phyloP scores from a whole-genome alignment of 345 rosid genomes.

The Turritis glabra region DNA sequence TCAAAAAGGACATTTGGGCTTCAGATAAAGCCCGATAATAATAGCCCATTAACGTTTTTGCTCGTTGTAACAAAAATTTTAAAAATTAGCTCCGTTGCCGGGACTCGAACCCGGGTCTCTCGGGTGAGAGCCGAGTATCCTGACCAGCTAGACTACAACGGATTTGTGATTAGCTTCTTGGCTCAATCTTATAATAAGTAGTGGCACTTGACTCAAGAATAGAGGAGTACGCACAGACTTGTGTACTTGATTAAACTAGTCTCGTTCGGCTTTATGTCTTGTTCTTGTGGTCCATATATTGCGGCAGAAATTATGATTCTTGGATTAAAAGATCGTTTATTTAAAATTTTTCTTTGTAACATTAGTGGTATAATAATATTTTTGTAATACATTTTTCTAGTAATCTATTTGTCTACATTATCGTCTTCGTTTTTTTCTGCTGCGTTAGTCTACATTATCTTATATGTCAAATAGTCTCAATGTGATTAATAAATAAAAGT shows the following conservation, averaged over 20 bases:
- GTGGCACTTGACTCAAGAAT: not conserved
- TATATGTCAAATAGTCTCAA: not conserved
- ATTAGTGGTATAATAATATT: not conserved
- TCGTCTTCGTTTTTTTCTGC: not conserved
- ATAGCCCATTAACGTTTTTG: too few species aligned
- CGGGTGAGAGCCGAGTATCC: conserved; percentile 79
- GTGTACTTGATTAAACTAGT: conserved; percentile 10
- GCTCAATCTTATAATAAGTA: fast-evolving
- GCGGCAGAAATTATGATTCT: conserved; percentile 29
- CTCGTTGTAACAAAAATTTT: too few species aligned
- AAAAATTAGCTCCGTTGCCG: conserved; percentile 52
- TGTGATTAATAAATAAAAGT: not conserved
- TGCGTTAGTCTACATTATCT: conserved; percentile 8
- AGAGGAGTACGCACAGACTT: not conserved
- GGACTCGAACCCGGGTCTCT: conserved; percentile 67
- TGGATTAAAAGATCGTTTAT: conserved; percentile 6
- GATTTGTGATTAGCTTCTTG: not conserved
- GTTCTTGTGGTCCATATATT: conserved; percentile 31
- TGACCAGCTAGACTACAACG: conserved; percentile 56
- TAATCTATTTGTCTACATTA: not conserved
- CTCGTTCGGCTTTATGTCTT: conserved; percentile 24
- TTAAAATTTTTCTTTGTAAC: not conserved
- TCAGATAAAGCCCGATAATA: conserved; percentile 2
- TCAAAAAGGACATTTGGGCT: not conserved
- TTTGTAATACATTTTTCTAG: not conserved